These are phyloP conservation scores for Paracoccidioides lutzii DNA, from an alignment of 2,329 filamentous ascomycete genomes.

Conservation along the genomic window DNA sequence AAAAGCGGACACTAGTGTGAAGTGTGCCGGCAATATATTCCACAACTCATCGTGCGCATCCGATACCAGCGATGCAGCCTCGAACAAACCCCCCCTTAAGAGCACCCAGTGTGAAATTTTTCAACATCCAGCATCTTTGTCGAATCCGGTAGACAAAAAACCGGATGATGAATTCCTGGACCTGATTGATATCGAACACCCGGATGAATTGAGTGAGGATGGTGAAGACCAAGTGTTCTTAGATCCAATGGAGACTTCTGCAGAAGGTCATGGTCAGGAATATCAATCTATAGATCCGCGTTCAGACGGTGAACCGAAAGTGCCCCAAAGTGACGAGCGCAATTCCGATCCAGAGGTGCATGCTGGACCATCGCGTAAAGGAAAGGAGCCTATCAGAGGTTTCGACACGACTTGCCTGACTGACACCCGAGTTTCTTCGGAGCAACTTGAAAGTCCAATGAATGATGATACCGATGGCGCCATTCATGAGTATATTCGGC, in stretches of 20 bases:
- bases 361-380: constrained; percentile 1
- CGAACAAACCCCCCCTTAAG: not conserved
- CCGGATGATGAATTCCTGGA: constrained; percentile 11
- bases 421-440: not conserved
- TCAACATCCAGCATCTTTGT: constrained; percentile 1
- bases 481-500: constrained; percentile 40
- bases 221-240: constrained; percentile 16
- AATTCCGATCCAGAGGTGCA: not conserved
- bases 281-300: not conserved
- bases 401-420: not conserved
- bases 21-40: not conserved
- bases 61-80: not conserved
- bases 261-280: not conserved
- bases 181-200: constrained; percentile 20
- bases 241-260: constrained; percentile 8
- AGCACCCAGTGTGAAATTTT: constrained; percentile 4
- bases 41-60: not conserved
- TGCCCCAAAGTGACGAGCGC: not conserved
- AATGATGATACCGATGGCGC: constrained; percentile 4
- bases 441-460: not conserved
- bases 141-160: not conserved
- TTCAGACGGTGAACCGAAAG: not conserved
- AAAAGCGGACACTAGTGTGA: not conserved
- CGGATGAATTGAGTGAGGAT: constrained; percentile 20
- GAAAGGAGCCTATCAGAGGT: constrained; percentile 5